phyloP scores from a whole-genome alignment of 441 rosid species.

The Euphorbia corollata region DNA sequence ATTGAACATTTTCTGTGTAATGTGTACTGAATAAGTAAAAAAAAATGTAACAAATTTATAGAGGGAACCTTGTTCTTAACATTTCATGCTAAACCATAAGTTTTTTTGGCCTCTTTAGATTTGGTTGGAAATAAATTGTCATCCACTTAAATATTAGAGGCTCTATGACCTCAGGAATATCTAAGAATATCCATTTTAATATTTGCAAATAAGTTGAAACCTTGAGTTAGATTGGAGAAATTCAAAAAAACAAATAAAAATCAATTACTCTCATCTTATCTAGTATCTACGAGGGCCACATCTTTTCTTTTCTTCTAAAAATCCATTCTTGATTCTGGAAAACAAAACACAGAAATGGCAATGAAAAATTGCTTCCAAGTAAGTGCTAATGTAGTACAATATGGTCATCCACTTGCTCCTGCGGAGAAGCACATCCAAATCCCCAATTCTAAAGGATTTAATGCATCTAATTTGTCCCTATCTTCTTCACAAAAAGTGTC shows the following conservation, averaged over 20 bases:
- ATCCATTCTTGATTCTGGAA: background rate
- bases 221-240: too few species aligned
- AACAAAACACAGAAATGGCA: constrained; percentile 30
- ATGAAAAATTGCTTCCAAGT: constrained; percentile 41
- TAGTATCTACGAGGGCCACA: constrained; percentile 24
- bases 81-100: too few species aligned
- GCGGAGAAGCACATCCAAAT: constrained; percentile 29
- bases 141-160: constrained; percentile 29
- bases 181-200: background rate
- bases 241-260: background rate
- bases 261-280: background rate
- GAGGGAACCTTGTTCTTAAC: too few species aligned
- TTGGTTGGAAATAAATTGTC: constrained; percentile 10
- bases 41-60: too few species aligned
- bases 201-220: too few species aligned
- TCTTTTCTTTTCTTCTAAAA: constrained; percentile 9
- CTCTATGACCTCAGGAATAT: constrained; percentile 32
- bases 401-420: constrained; percentile 27
- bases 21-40: too few species aligned
- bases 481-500: constrained; percentile 13
- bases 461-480: constrained; percentile 22
- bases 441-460: constrained; percentile 23
- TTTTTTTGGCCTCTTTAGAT: too few species aligned
- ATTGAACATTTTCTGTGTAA: too few species aligned
- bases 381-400: constrained; percentile 28